Conservation (phyloP, 192 early-diverging fungal species). For the Funneliformis geosporum region DNA sequence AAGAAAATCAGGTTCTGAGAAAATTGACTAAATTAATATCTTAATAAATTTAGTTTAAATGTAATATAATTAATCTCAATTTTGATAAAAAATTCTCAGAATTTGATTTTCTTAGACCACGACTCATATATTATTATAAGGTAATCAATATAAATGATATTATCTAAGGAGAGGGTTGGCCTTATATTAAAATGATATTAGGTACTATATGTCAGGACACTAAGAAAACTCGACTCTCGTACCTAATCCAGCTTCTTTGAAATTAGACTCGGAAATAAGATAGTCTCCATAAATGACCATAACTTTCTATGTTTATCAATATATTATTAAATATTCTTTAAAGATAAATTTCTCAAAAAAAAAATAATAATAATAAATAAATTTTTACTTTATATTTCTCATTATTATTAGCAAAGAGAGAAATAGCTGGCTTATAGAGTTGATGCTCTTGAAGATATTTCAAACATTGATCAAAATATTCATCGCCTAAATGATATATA, state of each 20-base stretch:
- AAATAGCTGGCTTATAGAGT: slow-evolving; percentile 64
- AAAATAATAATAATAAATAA: background rate
- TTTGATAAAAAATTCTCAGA: too few species aligned
- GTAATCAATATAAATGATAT: too few species aligned
- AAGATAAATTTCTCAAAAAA: background rate
- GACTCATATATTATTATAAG: too few species aligned
- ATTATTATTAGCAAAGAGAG: slow-evolving; percentile 50
- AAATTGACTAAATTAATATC: too few species aligned
- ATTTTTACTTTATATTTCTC: slow-evolving; percentile 49
- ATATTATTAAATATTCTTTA: background rate
- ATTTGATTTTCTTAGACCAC: too few species aligned
- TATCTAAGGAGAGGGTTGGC: too few species aligned
- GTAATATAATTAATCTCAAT: too few species aligned
- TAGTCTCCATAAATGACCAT: slow-evolving; percentile 65
- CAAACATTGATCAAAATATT: slow-evolving; percentile 59
- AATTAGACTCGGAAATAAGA: slow-evolving; percentile 52
- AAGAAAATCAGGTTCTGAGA: too few species aligned
- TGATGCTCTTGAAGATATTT: slow-evolving; percentile 65
- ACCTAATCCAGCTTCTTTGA: slow-evolving; percentile 69
- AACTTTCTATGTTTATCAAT: slow-evolving; percentile 21
- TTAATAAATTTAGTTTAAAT: too few species aligned
- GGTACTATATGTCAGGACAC: too few species aligned
- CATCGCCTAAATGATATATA: slow-evolving; percentile 37
- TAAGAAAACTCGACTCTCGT: too few species aligned
- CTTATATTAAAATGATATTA: too few species aligned